Percentiles rank a stretch among this genome's conserved stretches.
These are phyloP conservation scores for Blastobotrys persicus DNA, from an alignment of 1,139 yeast species.

Conservation along the genomic window DNA sequence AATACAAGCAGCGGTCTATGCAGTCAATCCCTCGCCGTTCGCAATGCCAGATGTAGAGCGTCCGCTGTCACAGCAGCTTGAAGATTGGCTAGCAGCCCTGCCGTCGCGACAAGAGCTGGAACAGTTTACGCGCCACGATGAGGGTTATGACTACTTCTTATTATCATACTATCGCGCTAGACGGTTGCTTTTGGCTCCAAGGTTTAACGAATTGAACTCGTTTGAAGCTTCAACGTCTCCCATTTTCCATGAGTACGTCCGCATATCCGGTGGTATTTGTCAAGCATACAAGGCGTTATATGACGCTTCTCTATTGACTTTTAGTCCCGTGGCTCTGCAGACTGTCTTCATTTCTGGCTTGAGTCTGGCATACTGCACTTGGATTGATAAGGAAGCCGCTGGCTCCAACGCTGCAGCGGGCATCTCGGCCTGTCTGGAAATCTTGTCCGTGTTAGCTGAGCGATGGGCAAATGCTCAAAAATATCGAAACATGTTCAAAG, in stretches of 20 bases:
- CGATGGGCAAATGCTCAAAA: constrained; percentile 19
- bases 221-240: constrained; percentile 8
- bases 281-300: constrained; percentile 18
- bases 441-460: constrained; percentile 14
- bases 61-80: constrained; percentile 10
- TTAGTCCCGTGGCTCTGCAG: constrained; percentile 17
- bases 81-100: constrained; percentile 16
- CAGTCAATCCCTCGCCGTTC: constrained; percentile 9
- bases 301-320: constrained; percentile 10
- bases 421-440: constrained; percentile 11
- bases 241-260: constrained; percentile 17
- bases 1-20: constrained; percentile 17
- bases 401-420: constrained; percentile 11
- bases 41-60: constrained; percentile 3
- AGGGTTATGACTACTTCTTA: constrained; percentile 15
- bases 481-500: constrained; percentile 16
- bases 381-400: constrained; percentile 15
- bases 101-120: constrained; percentile 12
- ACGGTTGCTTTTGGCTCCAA: constrained; percentile 16
- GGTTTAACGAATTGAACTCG: constrained; percentile 14
- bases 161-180: constrained; percentile 17
- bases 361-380: constrained; percentile 18
- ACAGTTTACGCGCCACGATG: constrained; percentile 8
- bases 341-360: constrained; percentile 18
- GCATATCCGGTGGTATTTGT: constrained; percentile 16